These are phyloP conservation scores for Rickenella mellea DNA, from an alignment of 768 basidiomycete genomes.

Conservation along the genomic window DNA sequence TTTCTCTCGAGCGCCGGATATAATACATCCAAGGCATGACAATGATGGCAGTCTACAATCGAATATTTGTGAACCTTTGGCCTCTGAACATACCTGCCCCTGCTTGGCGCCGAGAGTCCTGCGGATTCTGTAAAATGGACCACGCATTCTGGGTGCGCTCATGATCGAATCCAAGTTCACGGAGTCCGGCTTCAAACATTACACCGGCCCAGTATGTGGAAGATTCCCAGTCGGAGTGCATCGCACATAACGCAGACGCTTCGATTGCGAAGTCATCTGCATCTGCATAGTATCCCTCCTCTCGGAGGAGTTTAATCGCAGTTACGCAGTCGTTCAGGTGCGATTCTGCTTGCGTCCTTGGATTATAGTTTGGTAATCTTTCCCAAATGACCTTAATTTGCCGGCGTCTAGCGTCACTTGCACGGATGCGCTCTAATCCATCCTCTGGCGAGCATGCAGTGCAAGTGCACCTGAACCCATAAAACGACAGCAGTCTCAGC, in stretches of 20 bases:
- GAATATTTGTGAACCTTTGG: no score
- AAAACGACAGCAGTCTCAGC: conserved; percentile 3
- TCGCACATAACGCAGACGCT: conserved; percentile 11
- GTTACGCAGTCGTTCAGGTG: background rate
- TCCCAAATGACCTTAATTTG: conserved; percentile 11
- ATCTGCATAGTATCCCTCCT: conserved; percentile 13
- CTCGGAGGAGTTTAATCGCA: conserved; percentile 6
- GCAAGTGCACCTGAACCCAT: conserved; percentile 12
- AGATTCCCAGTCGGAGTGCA: conserved; percentile 17
- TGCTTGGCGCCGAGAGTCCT: no score
- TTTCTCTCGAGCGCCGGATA: no score
- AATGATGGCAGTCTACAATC: no score
- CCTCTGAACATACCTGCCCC: no score
- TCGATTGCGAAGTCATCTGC: conserved; percentile 14
- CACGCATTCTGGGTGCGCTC: no score
- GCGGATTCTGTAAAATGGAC: no score
- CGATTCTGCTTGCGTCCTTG: background rate
- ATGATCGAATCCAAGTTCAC: no score
- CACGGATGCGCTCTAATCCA: conserved; percentile 1
- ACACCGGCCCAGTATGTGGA: conserved; percentile 16
- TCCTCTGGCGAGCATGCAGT: conserved; percentile 8
- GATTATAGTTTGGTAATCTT: background rate
- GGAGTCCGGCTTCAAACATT: no score
- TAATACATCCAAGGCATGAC: no score
- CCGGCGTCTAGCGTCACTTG: conserved; percentile 11